Conservation (phyloP, 2,329 filamentous ascomycete species). For the Cordyceps sp. region DNA sequence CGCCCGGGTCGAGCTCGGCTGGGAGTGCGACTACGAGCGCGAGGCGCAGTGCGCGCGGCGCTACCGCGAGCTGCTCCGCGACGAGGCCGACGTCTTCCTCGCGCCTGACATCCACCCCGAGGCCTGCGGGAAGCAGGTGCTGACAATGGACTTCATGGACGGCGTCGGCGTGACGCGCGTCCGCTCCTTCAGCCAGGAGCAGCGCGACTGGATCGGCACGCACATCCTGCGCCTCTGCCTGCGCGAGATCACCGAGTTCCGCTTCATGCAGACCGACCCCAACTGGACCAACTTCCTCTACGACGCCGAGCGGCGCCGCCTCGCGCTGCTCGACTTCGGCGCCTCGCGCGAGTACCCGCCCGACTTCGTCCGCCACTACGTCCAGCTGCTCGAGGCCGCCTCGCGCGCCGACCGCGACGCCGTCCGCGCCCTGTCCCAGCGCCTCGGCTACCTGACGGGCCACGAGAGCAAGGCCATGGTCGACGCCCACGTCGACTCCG, state of each 20-base stretch:
- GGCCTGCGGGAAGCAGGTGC: conserved; percentile 69
- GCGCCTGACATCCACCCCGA: conserved; percentile 66
- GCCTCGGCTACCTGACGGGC: conserved; percentile 83
- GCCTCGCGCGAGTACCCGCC: conserved; percentile 75
- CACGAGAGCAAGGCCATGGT: conserved; percentile 75
- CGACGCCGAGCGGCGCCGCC: conserved; percentile 51
- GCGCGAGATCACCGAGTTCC: conserved; percentile 85
- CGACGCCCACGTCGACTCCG: conserved; percentile 74
- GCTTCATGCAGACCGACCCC: conserved; percentile 97
- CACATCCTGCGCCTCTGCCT: conserved; percentile 85
- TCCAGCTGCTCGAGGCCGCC: conserved; percentile 65
- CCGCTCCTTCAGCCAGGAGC: conserved; percentile 56
- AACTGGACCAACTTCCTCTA: conserved; percentile 99
- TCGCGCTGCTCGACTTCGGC: conserved; percentile 92
- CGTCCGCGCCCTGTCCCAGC: conserved; percentile 52
- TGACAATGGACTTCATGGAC: conserved; percentile 86
- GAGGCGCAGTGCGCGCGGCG: conserved; percentile 68
- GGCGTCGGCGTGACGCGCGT: conserved; percentile 76
- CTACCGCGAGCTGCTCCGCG: conserved; percentile 56
- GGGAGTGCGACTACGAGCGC: conserved; percentile 91
- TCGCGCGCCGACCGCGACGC: conserved; percentile 47
- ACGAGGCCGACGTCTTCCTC: conserved; percentile 57
- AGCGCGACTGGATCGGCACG: conserved; percentile 91
- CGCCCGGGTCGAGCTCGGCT: conserved; percentile 75
- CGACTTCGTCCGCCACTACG: conserved; percentile 65